Conservation (phyloP, 768 basidiomycete species). For the Mycena maculata region DNA sequence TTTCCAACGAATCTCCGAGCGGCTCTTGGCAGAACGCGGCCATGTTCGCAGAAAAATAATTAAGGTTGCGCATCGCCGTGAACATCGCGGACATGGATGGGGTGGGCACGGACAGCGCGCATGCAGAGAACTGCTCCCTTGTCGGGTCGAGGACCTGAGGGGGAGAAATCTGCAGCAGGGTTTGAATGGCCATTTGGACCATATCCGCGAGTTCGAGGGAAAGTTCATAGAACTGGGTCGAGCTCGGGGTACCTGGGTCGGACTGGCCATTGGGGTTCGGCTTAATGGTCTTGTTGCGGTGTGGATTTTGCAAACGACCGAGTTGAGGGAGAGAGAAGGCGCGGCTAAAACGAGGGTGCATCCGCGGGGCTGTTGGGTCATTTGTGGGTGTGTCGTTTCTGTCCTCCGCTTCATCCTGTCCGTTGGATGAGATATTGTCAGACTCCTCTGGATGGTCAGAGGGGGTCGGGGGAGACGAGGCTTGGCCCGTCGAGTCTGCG, state of each 20-base stretch:
- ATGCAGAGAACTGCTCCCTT: constrained; percentile 93
- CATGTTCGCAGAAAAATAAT: constrained; percentile 93
- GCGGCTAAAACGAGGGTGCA: constrained; percentile 70
- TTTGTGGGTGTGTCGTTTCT: constrained; percentile 33
- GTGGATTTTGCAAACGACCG: constrained; percentile 79
- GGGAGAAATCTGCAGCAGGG: constrained; percentile 89
- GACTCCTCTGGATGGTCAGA: constrained; percentile 58
- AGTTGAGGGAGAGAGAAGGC: constrained; percentile 87
- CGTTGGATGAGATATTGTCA: constrained; percentile 24
- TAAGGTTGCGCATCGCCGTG: constrained; percentile 92
- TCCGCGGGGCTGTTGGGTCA: constrained; percentile 28
- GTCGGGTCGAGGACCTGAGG: constrained; percentile 92
- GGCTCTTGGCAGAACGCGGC: constrained; percentile 57
- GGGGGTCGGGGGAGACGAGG: constrained; percentile 22
- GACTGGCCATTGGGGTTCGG: constrained; percentile 27
- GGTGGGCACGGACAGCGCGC: constrained; percentile 87
- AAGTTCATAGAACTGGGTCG: constrained; percentile 67
- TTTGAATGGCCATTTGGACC: constrained; percentile 91
- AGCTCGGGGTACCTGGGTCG: constrained; percentile 33
- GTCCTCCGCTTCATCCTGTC: constrained; percentile 39
- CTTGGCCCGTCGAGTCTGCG: constrained; percentile 1
- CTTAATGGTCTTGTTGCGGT: constrained; percentile 44
- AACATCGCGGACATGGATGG: constrained; percentile 90
- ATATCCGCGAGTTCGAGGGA: constrained; percentile 92
- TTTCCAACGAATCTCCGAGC: constrained; percentile 26